Evolutionary conservation across 495 filamentous ascomycete species (phyloP), one percentile per base, ranked within the genome.

Genomic region (Aspergillus ostianus): DNA sequence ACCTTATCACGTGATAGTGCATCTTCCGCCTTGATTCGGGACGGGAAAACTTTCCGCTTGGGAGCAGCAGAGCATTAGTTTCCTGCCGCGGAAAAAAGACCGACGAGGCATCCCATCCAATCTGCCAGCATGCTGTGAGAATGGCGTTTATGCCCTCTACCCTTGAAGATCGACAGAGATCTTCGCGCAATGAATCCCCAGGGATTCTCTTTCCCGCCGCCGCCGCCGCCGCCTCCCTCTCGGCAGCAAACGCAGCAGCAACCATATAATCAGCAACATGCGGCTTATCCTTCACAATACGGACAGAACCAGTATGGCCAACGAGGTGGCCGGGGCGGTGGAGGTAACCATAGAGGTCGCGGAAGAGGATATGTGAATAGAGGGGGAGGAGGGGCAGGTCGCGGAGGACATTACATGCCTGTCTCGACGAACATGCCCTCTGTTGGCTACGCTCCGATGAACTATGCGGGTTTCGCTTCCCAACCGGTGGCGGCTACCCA

Each of bases 121-220:
- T 50, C 49, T 47, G 23, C 53, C 46, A 53, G 51, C 50, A 67
- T 63, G 60, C 26, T 57, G 53, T 63, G 60, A 66, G 57, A 55
- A 68, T 70, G 68, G 65, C 56, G 61, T 57, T 57, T 48, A 59
- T 58, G 58, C 51, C 58, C 45, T 58, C 47, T 53, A n/a, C 54
- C 45, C 56, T 61, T 59, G 54, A 66, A 75, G 68, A 60, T 64
- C 64, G 21, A 51, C 51, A 57, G 56, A 61, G 64, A 59, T 62
- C 61, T 57, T 62, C 63, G 60, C 61, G 70, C 56, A 50, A 82
- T 82, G 78, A 76, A 67, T 58, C 68, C 79, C 47, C 74, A 79
- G 64, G 73, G 73, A 20, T 83, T 83, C 64, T 78, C 76, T 51
- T 83, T 81, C 64, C 80, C 80, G 52, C 80, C 80, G 17, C 80